Base-by-base conservation (phyloP, 345 rosid genomes). In the Brassica carinata region DNA sequence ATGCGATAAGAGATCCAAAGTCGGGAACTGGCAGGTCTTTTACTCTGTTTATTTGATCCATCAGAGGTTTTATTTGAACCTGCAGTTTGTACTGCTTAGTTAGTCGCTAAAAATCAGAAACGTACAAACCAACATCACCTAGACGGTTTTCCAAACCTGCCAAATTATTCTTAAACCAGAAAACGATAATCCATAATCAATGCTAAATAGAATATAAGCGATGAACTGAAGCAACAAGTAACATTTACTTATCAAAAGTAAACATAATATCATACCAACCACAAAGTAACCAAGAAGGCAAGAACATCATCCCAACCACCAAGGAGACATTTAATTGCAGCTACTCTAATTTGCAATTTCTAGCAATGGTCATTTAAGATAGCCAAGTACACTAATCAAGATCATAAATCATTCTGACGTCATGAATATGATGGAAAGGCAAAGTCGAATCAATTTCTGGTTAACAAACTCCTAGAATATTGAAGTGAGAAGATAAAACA, bases 21-120 rank as follows among this genome's bases (percentile, higher is more conserved):
- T 88, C 97, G 61, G 98, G 99, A 83, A 86, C 77, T 8, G 86
- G 77, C 82, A 96, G 80, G 86, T 93, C 99, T 86, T 92, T 92
- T 57, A 96, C 92, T 85, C 94, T 87, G 82, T 65, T 85, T 34
- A 96, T 92, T 82, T 92, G 97, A 33, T 90, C 94, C 80, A 81
- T 82, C 78, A 93, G 74, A 43, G 96, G 96, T 84, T 89, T 86
- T 76, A 95, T 80, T 72, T 89, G 94, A 72, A 75, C 86, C 99
- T 95, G 90, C 83, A 90, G 57, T 78, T 77, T 84, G 58, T 78
- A 57, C 69, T 27, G 51, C 76, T 72, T 67, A n/a, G 66, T 40
- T 57, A 72, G 61, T 55, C 61, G 61, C 11, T 64, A 26, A 61
- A 30, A 67, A 77, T 8, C 57, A 77, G 38, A 5, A 70, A n/a